phyloP scores from a whole-genome alignment of 106 monocot genomes.

The Acorus gramineus region DNA sequence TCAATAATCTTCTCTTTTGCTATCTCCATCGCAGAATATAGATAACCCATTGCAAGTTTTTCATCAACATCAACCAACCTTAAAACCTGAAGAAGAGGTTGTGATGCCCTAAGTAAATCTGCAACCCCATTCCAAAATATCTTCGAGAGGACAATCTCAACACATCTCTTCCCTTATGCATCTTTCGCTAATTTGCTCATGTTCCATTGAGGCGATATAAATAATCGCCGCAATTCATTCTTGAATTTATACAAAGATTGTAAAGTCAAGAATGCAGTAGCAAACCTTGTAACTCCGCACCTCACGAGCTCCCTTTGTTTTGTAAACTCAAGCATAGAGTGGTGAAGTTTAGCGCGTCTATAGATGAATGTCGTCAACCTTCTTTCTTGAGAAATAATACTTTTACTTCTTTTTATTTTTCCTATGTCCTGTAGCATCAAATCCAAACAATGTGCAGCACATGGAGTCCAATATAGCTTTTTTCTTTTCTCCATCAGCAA shows the following conservation, averaged over 20 bases:
- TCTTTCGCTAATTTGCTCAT: neutral
- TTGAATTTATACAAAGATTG: neutral
- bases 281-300: neutral
- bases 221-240: neutral
- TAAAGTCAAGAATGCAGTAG: neutral
- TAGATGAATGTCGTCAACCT: neutral
- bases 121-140: neutral
- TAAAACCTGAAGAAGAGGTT: neutral
- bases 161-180: neutral
- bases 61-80: neutral
- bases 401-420: neutral
- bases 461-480: neutral
- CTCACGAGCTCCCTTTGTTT: conserved; percentile 1
- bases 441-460: conserved; percentile 3
- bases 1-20: neutral
- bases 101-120: neutral
- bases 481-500: neutral
- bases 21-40: neutral
- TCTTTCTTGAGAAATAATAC: neutral
- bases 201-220: neutral
- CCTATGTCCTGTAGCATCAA: neutral
- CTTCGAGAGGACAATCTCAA: neutral
- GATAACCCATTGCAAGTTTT: neutral
- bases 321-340: neutral
- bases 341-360: neutral